Evolutionary conservation across 139 green algal species (phyloP).

Genomic region (Chlamydomonas eustigma): DNA sequence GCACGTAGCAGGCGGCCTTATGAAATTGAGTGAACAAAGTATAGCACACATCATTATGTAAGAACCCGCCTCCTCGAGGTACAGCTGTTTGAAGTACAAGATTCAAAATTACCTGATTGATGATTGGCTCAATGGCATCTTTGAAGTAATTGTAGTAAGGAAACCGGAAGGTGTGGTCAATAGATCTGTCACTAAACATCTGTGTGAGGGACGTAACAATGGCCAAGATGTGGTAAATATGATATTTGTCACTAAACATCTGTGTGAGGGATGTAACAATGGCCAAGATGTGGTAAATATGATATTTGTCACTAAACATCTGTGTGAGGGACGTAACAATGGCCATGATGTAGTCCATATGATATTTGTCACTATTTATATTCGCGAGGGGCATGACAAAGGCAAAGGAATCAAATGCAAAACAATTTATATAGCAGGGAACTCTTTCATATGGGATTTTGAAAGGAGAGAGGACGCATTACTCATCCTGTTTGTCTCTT

Average conservation of each 20-base stretch:
- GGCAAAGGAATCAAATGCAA: background rate
- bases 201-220: constrained; percentile 29
- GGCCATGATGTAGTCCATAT: constrained; percentile 39
- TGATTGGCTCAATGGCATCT: constrained; percentile 45
- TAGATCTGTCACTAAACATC: constrained; percentile 56
- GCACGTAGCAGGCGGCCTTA: too few relatives aligned
- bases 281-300: constrained; percentile 39
- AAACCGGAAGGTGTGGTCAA: constrained; percentile 54
- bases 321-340: constrained; percentile 29
- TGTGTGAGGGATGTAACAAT: constrained; percentile 29
- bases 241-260: constrained; percentile 55
- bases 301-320: constrained; percentile 55
- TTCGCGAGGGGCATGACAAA: constrained; percentile 26
- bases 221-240: constrained; percentile 39
- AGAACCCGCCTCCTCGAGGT: too few relatives aligned
- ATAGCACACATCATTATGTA: too few relatives aligned
- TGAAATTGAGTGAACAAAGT: too few relatives aligned
- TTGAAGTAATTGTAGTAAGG: constrained; percentile 59
- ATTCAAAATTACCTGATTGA: constrained; percentile 62
- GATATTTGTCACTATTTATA: constrained; percentile 53
- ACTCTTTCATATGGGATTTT: too few relatives aligned
- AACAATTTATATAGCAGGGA: too few relatives aligned
- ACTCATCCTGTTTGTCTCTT: too few relatives aligned
- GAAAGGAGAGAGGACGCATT: too few relatives aligned
- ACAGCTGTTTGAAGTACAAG: too few relatives aligned